These are phyloP conservation scores for Tolypocladium nubicola DNA, from an alignment of 2,329 filamentous ascomycete genomes.

Conservation along the genomic window DNA sequence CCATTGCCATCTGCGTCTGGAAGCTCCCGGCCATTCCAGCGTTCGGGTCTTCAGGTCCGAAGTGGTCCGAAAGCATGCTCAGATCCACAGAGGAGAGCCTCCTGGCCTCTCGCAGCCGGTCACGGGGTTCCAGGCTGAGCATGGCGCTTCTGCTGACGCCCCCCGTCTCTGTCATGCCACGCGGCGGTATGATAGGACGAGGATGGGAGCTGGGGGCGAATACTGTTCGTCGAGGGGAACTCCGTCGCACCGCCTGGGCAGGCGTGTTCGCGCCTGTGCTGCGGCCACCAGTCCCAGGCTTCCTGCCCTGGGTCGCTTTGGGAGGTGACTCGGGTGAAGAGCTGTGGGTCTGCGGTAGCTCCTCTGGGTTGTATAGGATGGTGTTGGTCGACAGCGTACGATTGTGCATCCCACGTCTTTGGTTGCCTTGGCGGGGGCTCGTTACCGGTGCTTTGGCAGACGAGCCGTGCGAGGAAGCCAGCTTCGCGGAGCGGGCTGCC, in stretches of 20 bases:
- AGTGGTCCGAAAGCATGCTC: conserved; percentile 62
- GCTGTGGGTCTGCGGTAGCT: conserved; percentile 23
- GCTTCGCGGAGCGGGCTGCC: conserved; percentile 27
- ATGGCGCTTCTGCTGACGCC: conserved; percentile 34
- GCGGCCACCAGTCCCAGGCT: conserved; percentile 26
- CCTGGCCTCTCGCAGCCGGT: conserved; percentile 25
- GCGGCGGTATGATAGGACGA: conserved; percentile 43
- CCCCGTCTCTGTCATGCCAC: conserved; percentile 21
- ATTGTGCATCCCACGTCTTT: conserved; percentile 42
- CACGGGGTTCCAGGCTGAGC: conserved; percentile 36
- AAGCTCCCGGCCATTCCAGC: conserved; percentile 64
- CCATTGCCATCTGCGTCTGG: conserved; percentile 69
- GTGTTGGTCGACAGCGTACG: conserved; percentile 75
- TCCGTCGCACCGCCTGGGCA: conserved; percentile 23
- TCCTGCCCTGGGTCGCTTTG: conserved; percentile 16
- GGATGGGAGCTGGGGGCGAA: conserved; percentile 38
- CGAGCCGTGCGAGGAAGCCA: conserved; percentile 22
- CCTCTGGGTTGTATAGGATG: conserved; percentile 68
- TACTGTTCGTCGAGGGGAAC: conserved; percentile 35
- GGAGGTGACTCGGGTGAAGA: conserved; percentile 34
- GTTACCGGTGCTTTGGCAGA: conserved; percentile 16
- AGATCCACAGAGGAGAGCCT: conserved; percentile 57
- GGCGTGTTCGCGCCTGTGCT: conserved; percentile 19
- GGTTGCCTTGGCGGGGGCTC: conserved; percentile 20
- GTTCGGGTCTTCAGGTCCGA: conserved; percentile 48